Conservation (phyloP, 371 early-diverging fungal genomes). For the Rhizomucor miehei region DNA sequence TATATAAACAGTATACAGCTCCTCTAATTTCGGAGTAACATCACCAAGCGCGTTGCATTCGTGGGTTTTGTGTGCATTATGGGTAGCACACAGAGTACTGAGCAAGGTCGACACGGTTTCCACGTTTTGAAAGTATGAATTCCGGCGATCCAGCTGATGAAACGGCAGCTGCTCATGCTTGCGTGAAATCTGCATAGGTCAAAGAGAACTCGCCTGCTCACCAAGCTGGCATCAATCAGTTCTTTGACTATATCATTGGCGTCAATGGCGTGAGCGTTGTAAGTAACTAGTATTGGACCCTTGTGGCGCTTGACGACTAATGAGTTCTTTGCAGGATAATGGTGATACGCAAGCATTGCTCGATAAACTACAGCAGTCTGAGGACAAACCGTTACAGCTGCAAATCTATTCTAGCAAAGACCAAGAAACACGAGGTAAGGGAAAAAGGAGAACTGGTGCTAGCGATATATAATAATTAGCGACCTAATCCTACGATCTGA, state of each 20-base stretch:
- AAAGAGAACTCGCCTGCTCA: conserved; percentile 69
- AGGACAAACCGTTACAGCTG: conserved; percentile 53
- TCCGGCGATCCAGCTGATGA: background rate
- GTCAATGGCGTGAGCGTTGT: conserved; percentile 63
- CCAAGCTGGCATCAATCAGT: conserved; percentile 69
- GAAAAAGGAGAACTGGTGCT: too few species aligned
- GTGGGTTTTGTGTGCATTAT: conserved; percentile 3
- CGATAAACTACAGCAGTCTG: conserved; percentile 45
- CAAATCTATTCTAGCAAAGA: conserved; percentile 72
- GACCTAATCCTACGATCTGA: too few species aligned
- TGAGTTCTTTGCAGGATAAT: conserved; percentile 24
- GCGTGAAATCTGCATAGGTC: conserved; percentile 34
- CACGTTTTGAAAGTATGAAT: conserved; percentile 42
- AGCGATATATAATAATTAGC: too few species aligned
- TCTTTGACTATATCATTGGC: conserved; percentile 74
- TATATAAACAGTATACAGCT: too few species aligned
- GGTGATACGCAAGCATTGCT: conserved; percentile 50
- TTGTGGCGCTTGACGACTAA: too few species aligned
- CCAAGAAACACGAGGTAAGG: conserved; percentile 55
- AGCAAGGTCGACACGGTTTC: conserved; percentile 44
- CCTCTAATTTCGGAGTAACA: conserved; percentile 4
- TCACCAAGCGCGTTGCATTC: background rate
- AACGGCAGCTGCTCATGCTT: background rate
- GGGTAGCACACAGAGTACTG: conserved; percentile 42
- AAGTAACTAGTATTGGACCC: background rate